Evolutionary conservation across 768 basidiomycete species (phyloP), one percentile per base, ranked within the genome.

Genomic region (Agrocybe pediades): DNA sequence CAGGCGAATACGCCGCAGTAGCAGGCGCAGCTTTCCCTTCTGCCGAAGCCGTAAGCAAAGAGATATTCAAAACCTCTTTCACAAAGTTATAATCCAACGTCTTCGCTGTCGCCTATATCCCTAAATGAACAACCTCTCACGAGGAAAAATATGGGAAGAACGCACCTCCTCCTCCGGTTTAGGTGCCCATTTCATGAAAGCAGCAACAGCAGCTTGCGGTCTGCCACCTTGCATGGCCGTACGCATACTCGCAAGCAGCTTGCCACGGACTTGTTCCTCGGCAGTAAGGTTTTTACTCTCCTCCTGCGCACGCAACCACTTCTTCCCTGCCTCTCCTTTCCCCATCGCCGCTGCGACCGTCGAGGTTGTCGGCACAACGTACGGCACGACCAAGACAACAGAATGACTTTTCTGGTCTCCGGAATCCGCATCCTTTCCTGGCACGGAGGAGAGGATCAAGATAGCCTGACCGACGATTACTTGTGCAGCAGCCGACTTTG

Each of bases 341-440:
- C 87, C 85, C 59, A 90, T 74, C 0, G 85, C 87, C 46, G 74
- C 74, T 2, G 84, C 83, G 46, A 92, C 81, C 9, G 76, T 89
- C 1, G 90, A 90, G 8, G 65, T 72, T 1, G 65, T 46, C 2
- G 83, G 85, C 6, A 81, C 73, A 2, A 68, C 72, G 50, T 83
- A 70, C 0, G 90, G 90, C 0, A 89, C 70, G 21, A 84, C 76
- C 30, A 89, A 69, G 16, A 91, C 69, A 16, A 76, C 79, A 1
- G 87, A 83, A 6, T 77, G 79, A 9, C 65, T 54, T 15, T 72
- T 53, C 41, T 69, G 40, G 54, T 66, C 53, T 15, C 36, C 46
- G 11, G 25, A 67, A 51, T 58, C 41, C 21, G 62, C 43, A 11
- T 63, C 57, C 46, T 56, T 62, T 24, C 49, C 41, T 20, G 50